A percentile compares a stretch with the other conserved stretches of the same genome.
Evolutionary conservation across 2,329 filamentous ascomycete species (phyloP).

Genomic region (Cercospora sojina): DNA sequence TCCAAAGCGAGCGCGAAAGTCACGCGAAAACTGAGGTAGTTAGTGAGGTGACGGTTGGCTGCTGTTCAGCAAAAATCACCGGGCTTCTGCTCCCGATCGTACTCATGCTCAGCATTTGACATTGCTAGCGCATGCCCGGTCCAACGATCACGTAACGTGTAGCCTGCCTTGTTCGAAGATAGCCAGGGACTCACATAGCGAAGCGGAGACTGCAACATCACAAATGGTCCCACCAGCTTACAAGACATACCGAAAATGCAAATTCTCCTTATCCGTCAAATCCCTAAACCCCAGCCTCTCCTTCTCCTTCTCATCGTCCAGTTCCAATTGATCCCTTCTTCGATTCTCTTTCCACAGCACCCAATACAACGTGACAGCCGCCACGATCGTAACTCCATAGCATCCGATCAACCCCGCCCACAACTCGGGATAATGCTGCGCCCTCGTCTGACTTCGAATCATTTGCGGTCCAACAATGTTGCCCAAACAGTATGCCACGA

Average conservation of each 20-base stretch:
- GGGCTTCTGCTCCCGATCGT: too few species aligned
- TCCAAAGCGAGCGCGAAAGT: neutral
- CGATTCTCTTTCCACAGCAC: slow-evolving; percentile 21
- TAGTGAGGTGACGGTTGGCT: too few species aligned
- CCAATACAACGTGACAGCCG: slow-evolving; percentile 16
- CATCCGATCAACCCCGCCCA: slow-evolving; percentile 20
- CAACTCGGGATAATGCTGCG: slow-evolving; percentile 17
- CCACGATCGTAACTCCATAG: slow-evolving; percentile 18
- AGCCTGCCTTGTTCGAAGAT: too few species aligned
- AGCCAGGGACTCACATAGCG: too few species aligned
- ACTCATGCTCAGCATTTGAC: too few species aligned
- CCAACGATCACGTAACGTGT: too few species aligned
- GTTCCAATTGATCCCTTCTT: slow-evolving; percentile 4
- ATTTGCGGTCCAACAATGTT: slow-evolving; percentile 27
- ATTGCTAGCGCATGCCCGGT: too few species aligned
- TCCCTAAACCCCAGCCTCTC: slow-evolving; percentile 14
- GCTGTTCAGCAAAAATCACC: too few species aligned
- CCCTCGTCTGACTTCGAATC: slow-evolving; percentile 15
- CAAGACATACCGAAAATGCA: slow-evolving; percentile 19
- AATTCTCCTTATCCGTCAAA: slow-evolving; percentile 19
- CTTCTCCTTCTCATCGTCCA: slow-evolving; percentile 12
- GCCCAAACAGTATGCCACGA: slow-evolving; percentile 21
- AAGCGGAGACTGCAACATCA: too few species aligned
- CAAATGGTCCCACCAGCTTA: neutral
- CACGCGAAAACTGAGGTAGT: too few species aligned